These are phyloP conservation scores for Zasmidium cellare DNA, from an alignment of 2,329 filamentous ascomycete species.

Conservation along the genomic window DNA sequence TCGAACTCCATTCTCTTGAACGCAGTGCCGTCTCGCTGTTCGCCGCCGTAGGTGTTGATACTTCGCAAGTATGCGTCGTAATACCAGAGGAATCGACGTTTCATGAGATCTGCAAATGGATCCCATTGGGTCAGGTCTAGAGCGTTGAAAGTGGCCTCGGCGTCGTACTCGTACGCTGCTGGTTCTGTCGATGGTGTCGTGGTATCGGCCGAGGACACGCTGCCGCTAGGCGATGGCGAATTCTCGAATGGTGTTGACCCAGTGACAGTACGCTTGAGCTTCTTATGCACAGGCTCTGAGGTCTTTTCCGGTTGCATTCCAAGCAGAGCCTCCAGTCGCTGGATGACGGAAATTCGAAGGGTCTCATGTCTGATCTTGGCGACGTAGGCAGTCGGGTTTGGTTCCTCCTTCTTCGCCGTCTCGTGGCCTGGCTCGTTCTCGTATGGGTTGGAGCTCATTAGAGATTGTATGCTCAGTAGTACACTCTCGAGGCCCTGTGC, in stretches of 20 bases:
- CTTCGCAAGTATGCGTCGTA: slow-evolving; percentile 80
- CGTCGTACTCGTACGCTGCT: slow-evolving; percentile 42
- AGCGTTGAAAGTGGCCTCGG: slow-evolving; percentile 31
- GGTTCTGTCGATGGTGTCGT: slow-evolving; percentile 20
- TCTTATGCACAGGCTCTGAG: slow-evolving; percentile 17
- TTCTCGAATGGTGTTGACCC: slow-evolving; percentile 8
- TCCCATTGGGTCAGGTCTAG: slow-evolving; percentile 62
- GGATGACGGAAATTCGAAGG: slow-evolving; percentile 79
- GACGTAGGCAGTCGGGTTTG: slow-evolving; percentile 29
- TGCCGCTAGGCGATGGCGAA: slow-evolving; percentile 10
- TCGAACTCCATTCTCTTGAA: slow-evolving; percentile 93
- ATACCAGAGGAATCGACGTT: slow-evolving; percentile 93
- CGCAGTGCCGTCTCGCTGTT: slow-evolving; percentile 57
- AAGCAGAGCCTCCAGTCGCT: slow-evolving; percentile 78
- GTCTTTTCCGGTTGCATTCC: slow-evolving; percentile 53
- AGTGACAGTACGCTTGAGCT: slow-evolving; percentile 16
- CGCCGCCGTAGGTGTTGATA: slow-evolving; percentile 63
- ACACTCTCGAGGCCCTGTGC: slow-evolving; percentile 94
- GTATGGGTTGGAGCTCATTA: slow-evolving; percentile 92
- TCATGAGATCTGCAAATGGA: slow-evolving; percentile 86
- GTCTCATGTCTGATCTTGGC: slow-evolving; percentile 85
- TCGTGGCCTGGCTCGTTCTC: slow-evolving; percentile 72
- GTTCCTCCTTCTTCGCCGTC: slow-evolving; percentile 30
- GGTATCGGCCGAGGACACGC: slow-evolving; percentile 10
- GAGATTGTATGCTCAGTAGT: slow-evolving; percentile 89